Evolutionary conservation across 129 eudicot species (phyloP).

Genomic region (Flaveria ramosissima): DNA sequence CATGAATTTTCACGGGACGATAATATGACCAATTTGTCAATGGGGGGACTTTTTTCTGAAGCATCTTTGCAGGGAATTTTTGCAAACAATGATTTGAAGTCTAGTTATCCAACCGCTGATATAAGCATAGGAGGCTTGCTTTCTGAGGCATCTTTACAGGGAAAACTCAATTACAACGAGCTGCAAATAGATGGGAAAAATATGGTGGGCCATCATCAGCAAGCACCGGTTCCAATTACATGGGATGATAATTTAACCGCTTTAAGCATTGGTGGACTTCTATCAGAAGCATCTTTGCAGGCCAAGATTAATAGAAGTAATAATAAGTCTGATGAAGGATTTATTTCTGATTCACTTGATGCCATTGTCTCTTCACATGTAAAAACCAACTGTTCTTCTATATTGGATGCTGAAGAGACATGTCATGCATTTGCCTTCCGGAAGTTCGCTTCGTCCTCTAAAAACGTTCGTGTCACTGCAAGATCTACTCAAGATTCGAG

Average conservation of each 20-base stretch:
- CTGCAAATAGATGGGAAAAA: constrained; percentile 27
- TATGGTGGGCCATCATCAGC: constrained; percentile 13
- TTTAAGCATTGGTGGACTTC: constrained; percentile 78
- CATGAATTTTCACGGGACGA: constrained; percentile 53
- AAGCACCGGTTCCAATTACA: constrained; percentile 29
- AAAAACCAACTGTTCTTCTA: constrained; percentile 48
- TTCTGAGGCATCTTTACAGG: constrained; percentile 65
- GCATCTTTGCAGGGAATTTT: constrained; percentile 25
- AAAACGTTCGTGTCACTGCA: constrained; percentile 44
- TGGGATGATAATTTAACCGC: constrained; percentile 60
- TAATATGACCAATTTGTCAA: constrained; percentile 56
- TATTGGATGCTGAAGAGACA: constrained; percentile 93
- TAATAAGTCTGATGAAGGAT: constrained; percentile 33
- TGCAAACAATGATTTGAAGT: constrained; percentile 20
- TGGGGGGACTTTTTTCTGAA: constrained; percentile 52
- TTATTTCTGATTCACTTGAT: constrained; percentile 50
- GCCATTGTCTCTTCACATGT: constrained; percentile 40
- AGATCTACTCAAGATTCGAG: constrained; percentile 36
- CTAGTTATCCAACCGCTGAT: constrained; percentile 36
- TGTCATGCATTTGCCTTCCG: constrained; percentile 76
- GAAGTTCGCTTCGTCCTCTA: constrained; percentile 43
- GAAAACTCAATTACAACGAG: constrained; percentile 37
- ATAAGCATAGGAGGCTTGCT: constrained; percentile 62
- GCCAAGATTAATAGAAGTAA: constrained; percentile 42
- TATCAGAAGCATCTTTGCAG: constrained; percentile 80